A percentile compares a stretch with the other conserved stretches of the same genome.
These are phyloP conservation scores for Lepidium sativum DNA, from an alignment of 345 rosid genomes.

Conservation along the genomic window DNA sequence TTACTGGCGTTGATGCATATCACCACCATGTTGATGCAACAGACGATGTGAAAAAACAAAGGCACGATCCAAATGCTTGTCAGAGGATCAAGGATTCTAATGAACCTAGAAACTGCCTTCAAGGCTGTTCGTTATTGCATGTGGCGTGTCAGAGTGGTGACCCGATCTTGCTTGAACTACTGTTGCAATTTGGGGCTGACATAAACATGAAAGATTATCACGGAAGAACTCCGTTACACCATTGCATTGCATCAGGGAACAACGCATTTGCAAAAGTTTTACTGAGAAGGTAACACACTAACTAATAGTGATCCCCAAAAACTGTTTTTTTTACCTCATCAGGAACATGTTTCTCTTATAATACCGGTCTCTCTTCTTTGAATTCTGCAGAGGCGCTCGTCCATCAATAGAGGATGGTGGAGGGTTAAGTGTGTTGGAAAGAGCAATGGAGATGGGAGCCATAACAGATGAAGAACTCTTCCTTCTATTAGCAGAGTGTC, in stretches of 20 bases:
- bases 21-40: slow-evolving; percentile 31
- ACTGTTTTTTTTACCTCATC: background rate
- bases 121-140: slow-evolving; percentile 76
- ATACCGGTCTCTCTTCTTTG: background rate
- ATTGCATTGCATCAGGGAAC: slow-evolving; percentile 50
- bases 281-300: slow-evolving; percentile 53
- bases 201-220: slow-evolving; percentile 60
- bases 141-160: slow-evolving; percentile 60
- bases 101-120: slow-evolving; percentile 56
- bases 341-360: background rate
- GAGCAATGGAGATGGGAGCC: slow-evolving; percentile 93
- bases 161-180: slow-evolving; percentile 57
- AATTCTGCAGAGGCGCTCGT: slow-evolving; percentile 52
- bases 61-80: slow-evolving; percentile 48
- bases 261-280: slow-evolving; percentile 62
- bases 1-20: slow-evolving; percentile 24
- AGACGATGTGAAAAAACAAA: slow-evolving; percentile 24
- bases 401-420: slow-evolving; percentile 57
- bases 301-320: background rate
- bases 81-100: slow-evolving; percentile 47
- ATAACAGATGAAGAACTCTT: slow-evolving; percentile 74
- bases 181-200: slow-evolving; percentile 76
- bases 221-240: slow-evolving; percentile 82
- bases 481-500: slow-evolving; percentile 53
- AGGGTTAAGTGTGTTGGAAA: slow-evolving; percentile 65